A percentile compares a stretch with the other conserved stretches of the same genome.
Evolutionary conservation across 2,329 filamentous ascomycete species (phyloP).

Genomic region (Monilinia laxa): DNA sequence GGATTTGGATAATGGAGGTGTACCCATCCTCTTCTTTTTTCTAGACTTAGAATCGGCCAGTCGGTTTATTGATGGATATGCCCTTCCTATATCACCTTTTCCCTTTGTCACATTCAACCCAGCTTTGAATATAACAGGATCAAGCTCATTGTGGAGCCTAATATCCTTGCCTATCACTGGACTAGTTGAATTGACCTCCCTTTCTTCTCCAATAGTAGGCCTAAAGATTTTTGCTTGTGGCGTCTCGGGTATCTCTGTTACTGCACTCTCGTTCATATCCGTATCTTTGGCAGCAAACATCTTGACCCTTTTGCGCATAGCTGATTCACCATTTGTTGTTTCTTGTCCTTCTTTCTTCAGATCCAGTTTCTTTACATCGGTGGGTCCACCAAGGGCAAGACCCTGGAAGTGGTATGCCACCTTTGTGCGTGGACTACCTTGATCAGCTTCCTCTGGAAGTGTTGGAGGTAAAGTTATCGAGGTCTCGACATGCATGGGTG

Average conservation of each 20-base stretch:
- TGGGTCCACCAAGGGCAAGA: slow-evolving; percentile 32
- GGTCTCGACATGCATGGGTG: slow-evolving; percentile 17
- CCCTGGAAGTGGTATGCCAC: slow-evolving; percentile 39
- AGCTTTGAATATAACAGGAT: slow-evolving; percentile 36
- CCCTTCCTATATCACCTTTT: slow-evolving; percentile 26
- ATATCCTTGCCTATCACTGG: slow-evolving; percentile 27
- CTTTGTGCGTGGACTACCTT: slow-evolving; percentile 37
- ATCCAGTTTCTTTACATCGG: slow-evolving; percentile 30
- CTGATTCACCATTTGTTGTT: slow-evolving; percentile 26
- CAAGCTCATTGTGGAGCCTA: slow-evolving; percentile 32
- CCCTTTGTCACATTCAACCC: slow-evolving; percentile 24
- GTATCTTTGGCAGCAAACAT: slow-evolving; percentile 21
- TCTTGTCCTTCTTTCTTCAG: slow-evolving; percentile 24
- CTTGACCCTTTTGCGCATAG: slow-evolving; percentile 34
- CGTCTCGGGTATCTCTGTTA: slow-evolving; percentile 24
- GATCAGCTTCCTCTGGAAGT: slow-evolving; percentile 5
- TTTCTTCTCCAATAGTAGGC: slow-evolving; percentile 26
- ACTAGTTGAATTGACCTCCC: slow-evolving; percentile 26
- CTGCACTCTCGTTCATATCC: slow-evolving; percentile 12
- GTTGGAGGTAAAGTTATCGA: slow-evolving; percentile 22
- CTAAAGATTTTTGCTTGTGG: slow-evolving; percentile 26
- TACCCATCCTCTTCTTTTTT: slow-evolving; percentile 33
- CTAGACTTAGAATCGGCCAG: slow-evolving; percentile 37
- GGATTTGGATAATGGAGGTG: slow-evolving; percentile 30
- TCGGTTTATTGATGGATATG: slow-evolving; percentile 38